Base-by-base conservation (phyloP, 768 basidiomycete genomes). In the Lactarius vividus region DNA sequence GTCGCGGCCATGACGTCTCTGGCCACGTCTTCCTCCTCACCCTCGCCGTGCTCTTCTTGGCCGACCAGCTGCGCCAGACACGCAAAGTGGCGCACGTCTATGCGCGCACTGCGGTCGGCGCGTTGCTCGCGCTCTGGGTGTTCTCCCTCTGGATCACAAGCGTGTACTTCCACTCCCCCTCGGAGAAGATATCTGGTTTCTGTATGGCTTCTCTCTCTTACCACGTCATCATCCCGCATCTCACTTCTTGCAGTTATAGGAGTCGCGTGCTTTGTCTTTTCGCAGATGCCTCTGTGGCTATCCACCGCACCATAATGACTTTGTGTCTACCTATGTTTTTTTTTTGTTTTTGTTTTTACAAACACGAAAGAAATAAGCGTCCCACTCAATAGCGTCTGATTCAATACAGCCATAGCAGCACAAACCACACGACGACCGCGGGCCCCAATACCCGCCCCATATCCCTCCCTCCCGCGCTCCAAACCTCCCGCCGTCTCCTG, bases 21-120 rank as follows among this genome's bases (percentile, higher is more conserved):
- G 96, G 96, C 8, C 96, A 98, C 73, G 81, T 94, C 35, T 98
- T 97, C 79, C 82, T 98, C 67, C 82, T 98, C 69, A 89, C 89
- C 2, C 84, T 96, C 79, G 81, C 88, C 16, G 78, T 83, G 16
- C 79, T 96, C 29, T 91, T 97, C 75, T 82, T 98, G 49, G 81
- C 85, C 10, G 87, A 93, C 73, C 91, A 94, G 75, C 75, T 96
- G 37, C 77, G 81, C 20, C 80, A 83, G 29, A 69, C 62, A 9
- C 85, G 84, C 81, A 72, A 82, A 6, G 57, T 70, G 10, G 67
- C 76, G 49, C 88, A 88, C 69, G 78, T 72, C 28, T 73, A 77
- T 65, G 86, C 88, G 1, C 75, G 88, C 16, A 71, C 59, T 5
- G 75, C 77, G 8, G 83, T 84, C 52, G 53, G 82, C 0, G 76